Percentiles rank a stretch among this genome's conserved stretches.
Evolutionary conservation across 1,284 basidiomycete genomes (phyloP).

Genomic region (Meira miltonrushii): DNA sequence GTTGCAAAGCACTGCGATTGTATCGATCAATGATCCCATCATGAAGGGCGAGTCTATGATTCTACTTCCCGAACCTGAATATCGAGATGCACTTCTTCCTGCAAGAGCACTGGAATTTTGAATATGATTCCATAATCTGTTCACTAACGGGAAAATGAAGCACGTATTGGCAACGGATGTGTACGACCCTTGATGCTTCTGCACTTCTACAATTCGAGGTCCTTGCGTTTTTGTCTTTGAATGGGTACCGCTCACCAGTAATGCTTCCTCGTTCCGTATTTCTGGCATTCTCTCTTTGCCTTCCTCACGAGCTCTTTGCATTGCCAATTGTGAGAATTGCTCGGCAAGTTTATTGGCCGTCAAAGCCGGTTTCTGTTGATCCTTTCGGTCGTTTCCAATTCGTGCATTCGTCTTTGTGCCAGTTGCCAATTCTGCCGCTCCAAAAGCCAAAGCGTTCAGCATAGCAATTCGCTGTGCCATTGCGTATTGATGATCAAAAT

Average conservation of each 20-base stretch:
- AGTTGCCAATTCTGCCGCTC: constrained; percentile 72
- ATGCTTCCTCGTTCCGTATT: constrained; percentile 14
- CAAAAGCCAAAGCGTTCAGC: constrained; percentile 76
- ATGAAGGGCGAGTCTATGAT: constrained; percentile 71
- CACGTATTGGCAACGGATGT: constrained; percentile 28
- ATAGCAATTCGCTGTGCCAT: constrained; percentile 75
- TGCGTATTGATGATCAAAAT: constrained; percentile 87
- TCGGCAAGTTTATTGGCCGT: constrained; percentile 2
- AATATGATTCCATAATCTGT: constrained; percentile 68
- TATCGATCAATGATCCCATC: constrained; percentile 68
- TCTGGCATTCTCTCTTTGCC: constrained; percentile 25
- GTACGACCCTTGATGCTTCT: neutral
- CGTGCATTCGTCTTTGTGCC: too few relatives aligned
- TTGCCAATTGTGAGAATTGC: constrained; percentile 13
- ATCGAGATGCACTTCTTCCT: constrained; percentile 56
- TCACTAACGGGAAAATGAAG: constrained; percentile 73
- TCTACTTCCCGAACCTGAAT: constrained; percentile 56
- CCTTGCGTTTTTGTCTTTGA: constrained; percentile 9
- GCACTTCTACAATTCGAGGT: too few relatives aligned
- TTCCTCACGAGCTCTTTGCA: constrained; percentile 6
- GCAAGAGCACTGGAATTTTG: constrained; percentile 54
- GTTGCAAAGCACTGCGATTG: constrained; percentile 74
- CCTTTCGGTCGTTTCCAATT: neutral
- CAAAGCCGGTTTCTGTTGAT: neutral
- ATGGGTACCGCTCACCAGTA: constrained; percentile 24